Percentiles rank a stretch among this genome's conserved stretches.
Evolutionary conservation across 352 stramenopile species (phyloP).

Genomic region (Phytophthora europaea): DNA sequence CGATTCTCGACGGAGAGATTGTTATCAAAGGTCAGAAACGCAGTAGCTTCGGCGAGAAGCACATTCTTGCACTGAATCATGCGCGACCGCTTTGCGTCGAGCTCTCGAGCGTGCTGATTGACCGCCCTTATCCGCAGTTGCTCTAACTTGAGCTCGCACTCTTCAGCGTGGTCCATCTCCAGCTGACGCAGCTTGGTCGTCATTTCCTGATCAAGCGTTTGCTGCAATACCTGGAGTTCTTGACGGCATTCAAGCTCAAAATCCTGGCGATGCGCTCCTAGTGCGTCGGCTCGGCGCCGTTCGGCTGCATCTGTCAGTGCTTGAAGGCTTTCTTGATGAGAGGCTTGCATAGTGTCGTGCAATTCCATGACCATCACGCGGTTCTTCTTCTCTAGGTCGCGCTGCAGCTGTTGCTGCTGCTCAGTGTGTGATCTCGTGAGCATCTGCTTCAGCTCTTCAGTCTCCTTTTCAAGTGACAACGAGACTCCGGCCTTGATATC

Average conservation of each 20-base stretch:
- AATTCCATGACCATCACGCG: slow-evolving; percentile 61
- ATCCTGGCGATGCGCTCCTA: slow-evolving; percentile 35
- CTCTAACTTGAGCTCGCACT: slow-evolving; percentile 53
- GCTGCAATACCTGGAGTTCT: slow-evolving; percentile 46
- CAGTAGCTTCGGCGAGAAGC: slow-evolving; percentile 58
- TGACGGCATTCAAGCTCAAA: slow-evolving; percentile 45
- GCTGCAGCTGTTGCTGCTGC: slow-evolving; percentile 48
- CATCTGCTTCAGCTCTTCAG: slow-evolving; percentile 52
- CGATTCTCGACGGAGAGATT: slow-evolving; percentile 10
- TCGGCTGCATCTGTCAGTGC: slow-evolving; percentile 38
- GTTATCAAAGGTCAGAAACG: slow-evolving; percentile 44
- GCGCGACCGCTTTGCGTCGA: slow-evolving; percentile 52
- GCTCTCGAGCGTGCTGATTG: slow-evolving; percentile 41
- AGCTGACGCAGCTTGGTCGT: slow-evolving; percentile 44
- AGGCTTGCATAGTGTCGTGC: slow-evolving; percentile 54
- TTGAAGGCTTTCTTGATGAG: slow-evolving; percentile 39
- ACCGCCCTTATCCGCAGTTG: slow-evolving; percentile 38
- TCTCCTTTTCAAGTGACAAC: slow-evolving; percentile 45
- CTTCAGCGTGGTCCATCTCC: slow-evolving; percentile 50
- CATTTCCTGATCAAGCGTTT: slow-evolving; percentile 60
- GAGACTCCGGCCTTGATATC: slow-evolving; percentile 42
- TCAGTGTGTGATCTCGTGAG: slow-evolving; percentile 47
- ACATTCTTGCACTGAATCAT: slow-evolving; percentile 58
- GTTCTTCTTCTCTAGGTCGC: slow-evolving; percentile 55
- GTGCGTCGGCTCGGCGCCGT: slow-evolving; percentile 19